These are phyloP conservation scores for Arabidopsis suecica DNA, from an alignment of 345 rosid genomes.

Conservation along the genomic window DNA sequence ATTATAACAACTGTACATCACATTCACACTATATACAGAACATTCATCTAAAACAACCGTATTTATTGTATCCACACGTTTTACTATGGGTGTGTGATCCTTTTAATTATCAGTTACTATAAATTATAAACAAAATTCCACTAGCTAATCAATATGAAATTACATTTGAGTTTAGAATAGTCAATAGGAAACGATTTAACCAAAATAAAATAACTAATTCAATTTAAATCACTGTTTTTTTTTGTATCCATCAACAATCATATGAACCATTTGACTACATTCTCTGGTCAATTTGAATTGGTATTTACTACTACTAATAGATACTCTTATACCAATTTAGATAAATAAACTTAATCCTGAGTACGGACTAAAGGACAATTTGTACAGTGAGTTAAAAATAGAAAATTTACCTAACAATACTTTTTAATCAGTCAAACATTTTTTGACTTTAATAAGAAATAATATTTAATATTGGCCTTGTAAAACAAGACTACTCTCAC, in stretches of 20 bases:
- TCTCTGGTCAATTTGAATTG: not conserved
- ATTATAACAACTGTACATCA: not conserved
- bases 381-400: too few relatives aligned
- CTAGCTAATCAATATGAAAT: not conserved
- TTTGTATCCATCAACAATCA: too few relatives aligned
- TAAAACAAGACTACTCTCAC: constrained; percentile 7
- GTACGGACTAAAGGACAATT: too few relatives aligned
- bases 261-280: not conserved
- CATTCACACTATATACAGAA: not conserved
- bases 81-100: too few relatives aligned
- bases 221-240: too few relatives aligned
- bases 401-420: too few relatives aligned
- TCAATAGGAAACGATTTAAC: not conserved
- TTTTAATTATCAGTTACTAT: too few relatives aligned
- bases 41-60: not conserved
- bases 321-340: not conserved
- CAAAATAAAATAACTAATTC: too few relatives aligned
- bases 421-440: not conserved
- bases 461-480: constrained; percentile 4
- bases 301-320: not conserved
- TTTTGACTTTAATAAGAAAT: not conserved
- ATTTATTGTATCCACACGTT: constrained; percentile 6
- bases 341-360: too few relatives aligned
- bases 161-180: not conserved
- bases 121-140: not conserved